These are phyloP conservation scores for Avena atlantica DNA, from an alignment of 176 grass and related monocot species.

Conservation along the genomic window DNA sequence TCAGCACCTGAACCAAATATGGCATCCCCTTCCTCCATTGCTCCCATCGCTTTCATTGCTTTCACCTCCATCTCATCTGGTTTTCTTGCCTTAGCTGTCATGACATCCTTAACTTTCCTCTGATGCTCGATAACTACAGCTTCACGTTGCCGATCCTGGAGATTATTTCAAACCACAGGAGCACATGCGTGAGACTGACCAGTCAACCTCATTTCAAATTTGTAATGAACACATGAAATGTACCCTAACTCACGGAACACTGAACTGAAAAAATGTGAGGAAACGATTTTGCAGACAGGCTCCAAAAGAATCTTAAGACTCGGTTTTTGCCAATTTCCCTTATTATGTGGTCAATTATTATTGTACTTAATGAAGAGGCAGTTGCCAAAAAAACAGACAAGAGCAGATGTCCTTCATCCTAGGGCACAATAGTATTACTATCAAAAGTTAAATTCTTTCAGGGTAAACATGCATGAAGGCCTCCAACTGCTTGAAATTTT, in stretches of 20 bases:
- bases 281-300: neutral
- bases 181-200: slow-evolving; percentile 7
- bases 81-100: slow-evolving; percentile 56
- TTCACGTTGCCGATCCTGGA: slow-evolving; percentile 83
- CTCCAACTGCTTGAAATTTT: slow-evolving; percentile 6
- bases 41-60: slow-evolving; percentile 95
- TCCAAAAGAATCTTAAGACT: slow-evolving; percentile 6
- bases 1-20: slow-evolving; percentile 88
- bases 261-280: neutral
- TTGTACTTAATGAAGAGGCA: neutral
- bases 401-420: neutral
- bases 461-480: slow-evolving; percentile 19
- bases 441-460: slow-evolving; percentile 3
- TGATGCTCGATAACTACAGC: slow-evolving; percentile 83
- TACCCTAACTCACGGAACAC: slow-evolving; percentile 1
- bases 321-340: neutral
- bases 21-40: slow-evolving; percentile 93
- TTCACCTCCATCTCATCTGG: slow-evolving; percentile 91
- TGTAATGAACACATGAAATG: slow-evolving; percentile 26
- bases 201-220: slow-evolving; percentile 31
- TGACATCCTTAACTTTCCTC: slow-evolving; percentile 77
- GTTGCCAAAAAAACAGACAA: neutral
- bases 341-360: neutral
- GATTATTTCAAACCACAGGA: slow-evolving; percentile 34
- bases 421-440: slow-evolving; percentile 19